Base-by-base conservation (phyloP, 1,139 yeast species). In the Debaryomyces psychrophilus region DNA sequence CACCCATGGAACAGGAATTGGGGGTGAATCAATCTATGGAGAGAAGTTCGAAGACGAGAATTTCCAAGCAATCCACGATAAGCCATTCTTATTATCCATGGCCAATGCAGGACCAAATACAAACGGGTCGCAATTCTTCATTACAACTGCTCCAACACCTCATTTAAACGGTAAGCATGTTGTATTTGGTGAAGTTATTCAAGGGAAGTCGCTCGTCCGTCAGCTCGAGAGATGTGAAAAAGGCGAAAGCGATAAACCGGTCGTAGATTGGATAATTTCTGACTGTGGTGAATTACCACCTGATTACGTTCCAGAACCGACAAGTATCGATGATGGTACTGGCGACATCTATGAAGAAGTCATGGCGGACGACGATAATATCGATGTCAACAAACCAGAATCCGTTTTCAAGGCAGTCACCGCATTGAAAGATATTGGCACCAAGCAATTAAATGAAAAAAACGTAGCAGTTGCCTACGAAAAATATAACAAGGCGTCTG, bases 61-160 rank as follows among this genome's bases (percentile, higher is more conserved):
- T 67, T 92, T 93, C 66, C 68, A 77, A 48, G 68, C 81, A 56
- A 78, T 77, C 55, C 98, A 93, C 64, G 92, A 85, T 56, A 77
- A 79, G 59, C 97, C 98, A 45, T 92, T 87, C 65, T 74, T 92
- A 57, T 78, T 93, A 59, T 88, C 96, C 15, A 93, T 93, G 98
- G 98, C 98, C 51, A 92, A 90, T 65, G 89, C 96, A 5, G 98
- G 98, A 9, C 92, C 96, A 46, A 83, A 87, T 65, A 92, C 98
- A 51, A 93, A 93, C 64, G 98, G 98, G 1, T 90, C 97, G 0
- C 98, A 93, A 66, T 92, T 90, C 61, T 93, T 93, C 66, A 85
- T 93, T 59, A 88, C 96, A 34, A 85, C 93, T n/a, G 89, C 81
- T 4, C 81, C 87, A 42, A 85, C 93, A 18, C 89, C 93, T 7